phyloP scores from a whole-genome alignment of 2,329 filamentous ascomycete species.

The Colletotrichum filicis region DNA sequence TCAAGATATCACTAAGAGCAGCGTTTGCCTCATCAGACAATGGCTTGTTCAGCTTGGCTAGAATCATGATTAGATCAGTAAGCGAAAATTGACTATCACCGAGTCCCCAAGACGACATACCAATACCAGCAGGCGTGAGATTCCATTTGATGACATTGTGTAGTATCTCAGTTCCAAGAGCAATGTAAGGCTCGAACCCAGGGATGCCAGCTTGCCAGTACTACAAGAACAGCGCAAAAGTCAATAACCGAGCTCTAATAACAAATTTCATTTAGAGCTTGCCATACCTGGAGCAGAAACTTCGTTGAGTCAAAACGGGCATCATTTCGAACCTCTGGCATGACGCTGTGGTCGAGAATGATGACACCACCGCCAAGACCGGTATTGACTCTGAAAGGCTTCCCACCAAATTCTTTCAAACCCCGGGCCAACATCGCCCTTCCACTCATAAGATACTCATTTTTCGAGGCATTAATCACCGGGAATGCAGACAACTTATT shows the following conservation, averaged over 20 bases:
- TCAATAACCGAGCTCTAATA: background rate
- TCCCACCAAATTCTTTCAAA: background rate
- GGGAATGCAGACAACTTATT: constrained; percentile 7
- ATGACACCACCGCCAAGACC: constrained; percentile 22
- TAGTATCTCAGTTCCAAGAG: constrained; percentile 15
- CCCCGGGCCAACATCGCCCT: constrained; percentile 2
- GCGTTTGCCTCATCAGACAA: constrained; percentile 11
- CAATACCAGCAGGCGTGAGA: constrained; percentile 12
- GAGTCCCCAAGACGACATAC: background rate
- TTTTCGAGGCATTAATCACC: constrained; percentile 16
- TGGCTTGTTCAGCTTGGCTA: constrained; percentile 14
- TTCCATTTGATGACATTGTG: constrained; percentile 32
- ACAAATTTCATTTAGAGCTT: background rate
- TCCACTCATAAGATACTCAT: constrained; percentile 11
- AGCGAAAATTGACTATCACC: background rate
- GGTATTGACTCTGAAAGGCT: constrained; percentile 23
- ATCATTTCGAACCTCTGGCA: constrained; percentile 23
- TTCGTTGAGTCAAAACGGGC: constrained; percentile 20
- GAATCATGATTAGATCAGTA: background rate
- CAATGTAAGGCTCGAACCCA: constrained; percentile 18
- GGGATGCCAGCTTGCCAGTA: constrained; percentile 28
- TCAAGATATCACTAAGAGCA: constrained; percentile 16
- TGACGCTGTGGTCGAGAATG: background rate
- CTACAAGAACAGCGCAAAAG: background rate
- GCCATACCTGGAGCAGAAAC: constrained; percentile 11